Evolutionary conservation across 306 rosid genomes (phyloP).

Genomic region (Acacia crassicarpa): DNA sequence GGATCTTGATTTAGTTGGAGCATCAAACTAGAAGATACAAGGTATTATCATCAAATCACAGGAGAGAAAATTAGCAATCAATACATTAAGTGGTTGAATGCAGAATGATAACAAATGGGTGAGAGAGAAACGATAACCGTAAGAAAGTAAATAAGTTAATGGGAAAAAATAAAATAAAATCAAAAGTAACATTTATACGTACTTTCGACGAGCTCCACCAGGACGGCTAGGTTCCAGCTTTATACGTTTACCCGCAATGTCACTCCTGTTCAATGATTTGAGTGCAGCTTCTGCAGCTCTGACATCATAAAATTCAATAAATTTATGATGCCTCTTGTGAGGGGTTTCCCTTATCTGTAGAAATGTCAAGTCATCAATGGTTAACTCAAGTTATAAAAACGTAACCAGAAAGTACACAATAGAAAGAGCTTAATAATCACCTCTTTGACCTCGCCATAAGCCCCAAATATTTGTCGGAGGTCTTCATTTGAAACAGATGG

Average conservation of each 20-base stretch:
- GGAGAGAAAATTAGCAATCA: not conserved
- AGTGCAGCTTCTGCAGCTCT: slow-evolving; percentile 97
- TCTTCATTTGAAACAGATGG: slow-evolving; percentile 95
- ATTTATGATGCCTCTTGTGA: slow-evolving; percentile 97
- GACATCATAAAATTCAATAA: slow-evolving; percentile 93
- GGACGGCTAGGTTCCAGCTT: slow-evolving; percentile 99
- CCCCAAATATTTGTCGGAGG: slow-evolving; percentile 96
- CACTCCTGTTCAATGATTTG: slow-evolving; percentile 90
- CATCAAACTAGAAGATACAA: slow-evolving; percentile 62
- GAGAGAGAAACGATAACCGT: not conserved
- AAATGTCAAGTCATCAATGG: slow-evolving; percentile 14
- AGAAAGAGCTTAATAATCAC: slow-evolving; percentile 40
- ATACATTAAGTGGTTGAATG: not conserved
- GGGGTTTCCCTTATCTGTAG: slow-evolving; percentile 98
- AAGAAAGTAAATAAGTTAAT: not conserved
- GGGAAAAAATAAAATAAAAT: not conserved
- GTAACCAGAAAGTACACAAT: not conserved
- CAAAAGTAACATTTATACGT: slow-evolving; percentile 35
- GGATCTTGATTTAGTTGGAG: slow-evolving; percentile 92
- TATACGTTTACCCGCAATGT: slow-evolving; percentile 97
- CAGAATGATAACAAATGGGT: not conserved
- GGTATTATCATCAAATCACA: slow-evolving; percentile 19
- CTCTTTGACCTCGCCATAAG: slow-evolving; percentile 99
- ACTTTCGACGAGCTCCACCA: slow-evolving; percentile 99
- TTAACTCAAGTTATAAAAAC: not conserved